A percentile compares a stretch with the other conserved stretches of the same genome.
Evolutionary conservation across 164 flowering plant genomes (phyloP).

Genomic region (Magnolia officinalis): DNA sequence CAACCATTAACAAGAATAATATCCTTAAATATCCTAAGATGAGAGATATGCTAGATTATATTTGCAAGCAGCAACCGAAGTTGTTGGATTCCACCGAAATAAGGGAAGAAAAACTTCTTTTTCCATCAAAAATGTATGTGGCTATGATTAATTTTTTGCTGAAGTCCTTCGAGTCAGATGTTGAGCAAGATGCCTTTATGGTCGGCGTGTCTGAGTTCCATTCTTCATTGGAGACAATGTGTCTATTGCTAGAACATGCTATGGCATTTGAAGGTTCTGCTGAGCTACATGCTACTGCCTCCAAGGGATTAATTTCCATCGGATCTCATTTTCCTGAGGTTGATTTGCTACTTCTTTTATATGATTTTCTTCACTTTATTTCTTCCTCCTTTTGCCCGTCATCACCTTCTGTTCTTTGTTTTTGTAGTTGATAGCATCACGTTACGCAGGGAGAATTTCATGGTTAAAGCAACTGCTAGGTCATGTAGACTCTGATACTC

Average conservation of each 20-base stretch:
- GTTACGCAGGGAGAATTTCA: slow-evolving; percentile 52
- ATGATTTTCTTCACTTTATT: neutral
- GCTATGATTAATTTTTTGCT: slow-evolving; percentile 79
- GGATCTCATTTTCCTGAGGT: slow-evolving; percentile 80
- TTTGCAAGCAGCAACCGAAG: slow-evolving; percentile 66
- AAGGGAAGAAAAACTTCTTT: slow-evolving; percentile 66
- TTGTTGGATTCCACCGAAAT: slow-evolving; percentile 49
- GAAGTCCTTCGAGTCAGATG: slow-evolving; percentile 69
- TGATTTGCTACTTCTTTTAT: slow-evolving; percentile 1
- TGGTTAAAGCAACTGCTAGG: slow-evolving; percentile 74
- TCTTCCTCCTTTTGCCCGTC: slow-evolving; percentile 5
- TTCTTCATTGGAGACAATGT: slow-evolving; percentile 56
- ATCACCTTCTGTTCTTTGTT: slow-evolving; percentile 14
- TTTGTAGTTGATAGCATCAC: slow-evolving; percentile 64
- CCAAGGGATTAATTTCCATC: slow-evolving; percentile 65
- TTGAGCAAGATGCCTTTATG: slow-evolving; percentile 25
- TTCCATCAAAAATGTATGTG: slow-evolving; percentile 70
- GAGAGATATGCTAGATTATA: slow-evolving; percentile 65
- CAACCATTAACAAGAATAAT: slow-evolving; percentile 19
- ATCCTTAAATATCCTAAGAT: slow-evolving; percentile 57
- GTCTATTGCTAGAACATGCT: slow-evolving; percentile 82
- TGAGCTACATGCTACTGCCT: slow-evolving; percentile 86
- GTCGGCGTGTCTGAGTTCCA: slow-evolving; percentile 33
- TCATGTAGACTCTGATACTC: slow-evolving; percentile 78
- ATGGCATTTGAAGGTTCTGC: slow-evolving; percentile 88